These are phyloP conservation scores for Amauroascus niger DNA, from an alignment of 2,329 filamentous ascomycete species.

Conservation along the genomic window DNA sequence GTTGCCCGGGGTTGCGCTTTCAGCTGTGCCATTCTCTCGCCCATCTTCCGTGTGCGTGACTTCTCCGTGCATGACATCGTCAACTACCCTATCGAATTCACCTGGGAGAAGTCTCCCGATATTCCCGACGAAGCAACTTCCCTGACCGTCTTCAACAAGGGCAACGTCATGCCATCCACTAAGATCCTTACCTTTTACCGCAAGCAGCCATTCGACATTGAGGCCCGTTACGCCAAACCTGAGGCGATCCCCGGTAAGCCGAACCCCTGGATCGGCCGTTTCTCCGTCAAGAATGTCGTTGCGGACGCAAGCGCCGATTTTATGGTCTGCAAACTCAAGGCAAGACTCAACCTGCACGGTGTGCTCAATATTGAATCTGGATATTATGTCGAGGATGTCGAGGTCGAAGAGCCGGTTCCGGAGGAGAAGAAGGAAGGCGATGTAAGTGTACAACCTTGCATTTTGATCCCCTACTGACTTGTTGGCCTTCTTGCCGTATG, in stretches of 20 bases:
- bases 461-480: constrained; percentile 11
- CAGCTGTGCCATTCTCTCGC: constrained; percentile 93
- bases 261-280: constrained; percentile 91
- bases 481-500: constrained; percentile 7
- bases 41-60: constrained; percentile 96
- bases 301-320: constrained; percentile 89
- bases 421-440: constrained; percentile 60
- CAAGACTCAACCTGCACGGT: constrained; percentile 90
- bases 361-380: constrained; percentile 92
- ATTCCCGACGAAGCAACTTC: constrained; percentile 98
- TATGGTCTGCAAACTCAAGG: constrained; percentile 99
- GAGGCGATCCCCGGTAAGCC: constrained; percentile 79
- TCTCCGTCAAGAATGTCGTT: constrained; percentile 97
- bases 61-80: constrained; percentile 96
- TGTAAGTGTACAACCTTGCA: constrained; percentile 27
- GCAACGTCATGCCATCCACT: constrained; percentile 92
- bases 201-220: constrained; percentile 92
- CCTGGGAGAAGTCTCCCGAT: constrained; percentile 96
- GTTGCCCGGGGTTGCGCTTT: constrained; percentile 93
- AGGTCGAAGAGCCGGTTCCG: constrained; percentile 86
- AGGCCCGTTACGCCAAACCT: constrained; percentile 84
- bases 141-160: constrained; percentile 93
- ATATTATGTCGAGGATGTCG: constrained; percentile 96
- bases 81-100: constrained; percentile 96
- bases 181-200: constrained; percentile 99